Evolutionary conservation across 805 yeast genomes (phyloP).

Genomic region (Saturnispora halmiae): DNA sequence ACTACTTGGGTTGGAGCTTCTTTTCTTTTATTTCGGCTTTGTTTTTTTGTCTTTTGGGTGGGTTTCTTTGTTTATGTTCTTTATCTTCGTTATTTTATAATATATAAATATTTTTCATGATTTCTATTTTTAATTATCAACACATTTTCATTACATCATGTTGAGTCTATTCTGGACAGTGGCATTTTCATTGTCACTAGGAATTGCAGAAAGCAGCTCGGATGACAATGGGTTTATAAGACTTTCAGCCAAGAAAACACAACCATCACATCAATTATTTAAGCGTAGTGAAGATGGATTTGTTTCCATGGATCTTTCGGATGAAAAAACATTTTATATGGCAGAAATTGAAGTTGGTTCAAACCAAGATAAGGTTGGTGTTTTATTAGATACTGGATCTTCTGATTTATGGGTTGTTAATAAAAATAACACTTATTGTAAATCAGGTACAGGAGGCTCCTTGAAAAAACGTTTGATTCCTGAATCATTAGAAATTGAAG

Average conservation of each 20-base stretch:
- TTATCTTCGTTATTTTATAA: neutral
- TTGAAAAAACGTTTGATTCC: slow-evolving; percentile 5
- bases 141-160: too few relatives aligned
- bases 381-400: slow-evolving; percentile 69
- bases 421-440: slow-evolving; percentile 40
- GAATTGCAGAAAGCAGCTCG: neutral
- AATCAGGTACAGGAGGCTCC: slow-evolving; percentile 13
- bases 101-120: neutral
- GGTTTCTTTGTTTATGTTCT: too few relatives aligned
- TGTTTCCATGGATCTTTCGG: slow-evolving; percentile 29
- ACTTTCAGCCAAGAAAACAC: neutral
- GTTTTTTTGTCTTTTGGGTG: too few relatives aligned
- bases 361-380: slow-evolving; percentile 43
- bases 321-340: slow-evolving; percentile 37
- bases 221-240: neutral
- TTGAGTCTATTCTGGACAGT: neutral
- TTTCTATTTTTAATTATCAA: slow-evolving; percentile 2
- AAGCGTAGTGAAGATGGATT: slow-evolving; percentile 18
- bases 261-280: neutral
- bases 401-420: slow-evolving; percentile 62
- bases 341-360: slow-evolving; percentile 47
- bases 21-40: too few relatives aligned
- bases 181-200: neutral
- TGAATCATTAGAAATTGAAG: too few relatives aligned
- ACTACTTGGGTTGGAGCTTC: too few relatives aligned